Evolutionary conservation across 192 early-diverging fungal genomes (phyloP).

Genomic region (Backusella australiensis): DNA sequence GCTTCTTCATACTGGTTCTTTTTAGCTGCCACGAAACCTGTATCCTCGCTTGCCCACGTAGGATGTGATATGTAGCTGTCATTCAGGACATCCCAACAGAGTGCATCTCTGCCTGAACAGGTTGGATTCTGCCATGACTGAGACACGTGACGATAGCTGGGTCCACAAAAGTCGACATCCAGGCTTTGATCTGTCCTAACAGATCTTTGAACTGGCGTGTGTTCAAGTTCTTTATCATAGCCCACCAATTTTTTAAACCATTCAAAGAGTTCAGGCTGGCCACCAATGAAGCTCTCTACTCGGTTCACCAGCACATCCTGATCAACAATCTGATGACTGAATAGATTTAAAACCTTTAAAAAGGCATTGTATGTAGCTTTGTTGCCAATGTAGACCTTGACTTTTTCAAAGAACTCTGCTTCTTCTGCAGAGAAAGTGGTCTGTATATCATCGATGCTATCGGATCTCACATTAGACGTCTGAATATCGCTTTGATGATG

Average conservation of each 20-base stretch:
- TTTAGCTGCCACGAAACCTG: slow-evolving; percentile 83
- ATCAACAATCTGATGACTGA: slow-evolving; percentile 92
- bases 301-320: slow-evolving; percentile 80
- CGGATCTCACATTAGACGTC: slow-evolving; percentile 15
- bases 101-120: slow-evolving; percentile 89
- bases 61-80: slow-evolving; percentile 96
- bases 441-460: not conserved
- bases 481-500: slow-evolving; percentile 13
- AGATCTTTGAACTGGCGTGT: not conserved
- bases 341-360: slow-evolving; percentile 91
- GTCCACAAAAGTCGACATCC: slow-evolving; percentile 36
- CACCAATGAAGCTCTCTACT: slow-evolving; percentile 82
- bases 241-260: slow-evolving; percentile 91
- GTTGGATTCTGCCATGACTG: slow-evolving; percentile 37
- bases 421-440: slow-evolving; percentile 66
- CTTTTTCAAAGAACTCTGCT: slow-evolving; percentile 91
- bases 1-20: slow-evolving; percentile 92
- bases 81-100: slow-evolving; percentile 92
- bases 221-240: slow-evolving; percentile 61
- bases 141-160: slow-evolving; percentile 57
- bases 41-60: slow-evolving; percentile 86
- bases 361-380: slow-evolving; percentile 93
- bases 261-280: slow-evolving; percentile 80
- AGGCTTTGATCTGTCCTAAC: not conserved
- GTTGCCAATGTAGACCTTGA: slow-evolving; percentile 82